phyloP scores from a whole-genome alignment of 2,329 filamentous ascomycete species.

The Verticillium klebahnii region DNA sequence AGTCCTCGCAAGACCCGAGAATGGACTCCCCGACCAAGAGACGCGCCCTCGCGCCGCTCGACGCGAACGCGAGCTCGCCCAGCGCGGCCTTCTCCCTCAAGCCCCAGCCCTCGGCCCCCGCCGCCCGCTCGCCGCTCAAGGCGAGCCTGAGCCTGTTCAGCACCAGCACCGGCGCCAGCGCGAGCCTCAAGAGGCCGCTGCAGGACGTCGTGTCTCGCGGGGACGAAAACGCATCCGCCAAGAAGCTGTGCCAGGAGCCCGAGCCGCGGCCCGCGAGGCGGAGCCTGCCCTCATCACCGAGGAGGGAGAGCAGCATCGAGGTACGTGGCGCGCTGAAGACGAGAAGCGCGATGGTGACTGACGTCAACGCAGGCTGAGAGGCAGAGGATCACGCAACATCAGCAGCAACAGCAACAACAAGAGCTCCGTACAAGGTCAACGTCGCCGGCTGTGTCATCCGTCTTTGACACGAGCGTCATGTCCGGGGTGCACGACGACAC shows the following conservation, averaged over 20 bases:
- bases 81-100: slow-evolving; percentile 11
- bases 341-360: not conserved
- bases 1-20: not conserved
- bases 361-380: not conserved
- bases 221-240: slow-evolving; percentile 11
- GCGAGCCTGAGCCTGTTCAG: slow-evolving; percentile 5
- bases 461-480: slow-evolving; percentile 44
- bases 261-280: not conserved
- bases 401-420: not conserved
- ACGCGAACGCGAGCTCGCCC: slow-evolving; percentile 36
- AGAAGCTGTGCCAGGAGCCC: slow-evolving; percentile 17
- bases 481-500: slow-evolving; percentile 36
- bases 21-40: slow-evolving; percentile 35
- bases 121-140: slow-evolving; percentile 6
- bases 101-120: not conserved
- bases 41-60: slow-evolving; percentile 43
- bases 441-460: slow-evolving; percentile 37
- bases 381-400: not conserved
- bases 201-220: slow-evolving; percentile 1
- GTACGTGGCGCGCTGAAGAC: not conserved
- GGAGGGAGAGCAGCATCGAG: not conserved
- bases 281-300: not conserved
- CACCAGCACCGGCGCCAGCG: not conserved
- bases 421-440: slow-evolving; percentile 3
- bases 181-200: slow-evolving; percentile 10